Percentiles rank a stretch among this genome's conserved stretches.
phyloP scores from a whole-genome alignment of 192 early-diverging fungal genomes.

The Entomortierella parvispora region DNA sequence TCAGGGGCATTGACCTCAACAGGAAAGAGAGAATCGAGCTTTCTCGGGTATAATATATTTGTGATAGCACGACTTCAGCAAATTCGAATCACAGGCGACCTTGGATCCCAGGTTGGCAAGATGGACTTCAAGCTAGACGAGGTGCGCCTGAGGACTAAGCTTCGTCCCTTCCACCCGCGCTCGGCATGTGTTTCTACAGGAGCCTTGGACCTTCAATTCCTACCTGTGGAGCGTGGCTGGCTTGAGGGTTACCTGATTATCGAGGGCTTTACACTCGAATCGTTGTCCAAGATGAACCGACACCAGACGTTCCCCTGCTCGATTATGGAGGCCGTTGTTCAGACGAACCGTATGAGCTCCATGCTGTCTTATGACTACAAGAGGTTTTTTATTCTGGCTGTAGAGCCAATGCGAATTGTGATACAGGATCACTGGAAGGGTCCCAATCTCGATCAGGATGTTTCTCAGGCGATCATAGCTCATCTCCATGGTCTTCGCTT shows the following conservation, averaged over 20 bases:
- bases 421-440: constrained; percentile 63
- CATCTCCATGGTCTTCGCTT: constrained; percentile 34
- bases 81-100: constrained; percentile 63
- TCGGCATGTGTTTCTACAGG: constrained; percentile 53
- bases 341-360: constrained; percentile 60
- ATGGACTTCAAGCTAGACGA: constrained; percentile 61
- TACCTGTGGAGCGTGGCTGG: constrained; percentile 43
- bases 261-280: constrained; percentile 38
- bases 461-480: constrained; percentile 24
- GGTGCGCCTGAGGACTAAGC: constrained; percentile 51
- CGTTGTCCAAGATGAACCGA: constrained; percentile 23
- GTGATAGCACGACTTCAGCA: constrained; percentile 54
- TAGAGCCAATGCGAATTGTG: constrained; percentile 61
- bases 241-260: constrained; percentile 70
- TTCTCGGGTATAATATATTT: constrained; percentile 56
- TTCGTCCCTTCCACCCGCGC: constrained; percentile 50
- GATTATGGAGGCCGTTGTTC: constrained; percentile 53
- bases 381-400: constrained; percentile 69
- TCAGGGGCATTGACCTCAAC: not conserved
- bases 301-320: constrained; percentile 45
- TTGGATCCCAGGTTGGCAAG: constrained; percentile 74
- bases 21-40: constrained; percentile 53
- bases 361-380: constrained; percentile 83
- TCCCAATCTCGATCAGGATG: constrained; percentile 31
- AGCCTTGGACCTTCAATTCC: constrained; percentile 55